A percentile compares a stretch with the other conserved stretches of the same genome.
Conservation (phyloP, 345 rosid species). For the Rhizophora mangle region DNA sequence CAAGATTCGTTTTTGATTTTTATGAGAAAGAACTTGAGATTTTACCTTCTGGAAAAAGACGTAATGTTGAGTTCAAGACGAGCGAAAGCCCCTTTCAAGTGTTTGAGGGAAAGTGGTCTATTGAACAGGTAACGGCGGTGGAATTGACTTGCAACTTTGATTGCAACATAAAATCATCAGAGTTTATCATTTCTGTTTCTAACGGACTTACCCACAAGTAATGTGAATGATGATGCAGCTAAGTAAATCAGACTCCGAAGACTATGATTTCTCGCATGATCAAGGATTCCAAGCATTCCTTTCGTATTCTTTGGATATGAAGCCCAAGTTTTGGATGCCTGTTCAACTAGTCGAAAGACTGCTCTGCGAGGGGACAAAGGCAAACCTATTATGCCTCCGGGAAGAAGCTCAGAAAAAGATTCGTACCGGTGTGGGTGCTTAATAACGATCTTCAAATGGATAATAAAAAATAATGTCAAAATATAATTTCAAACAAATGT, state of each 20-base stretch:
- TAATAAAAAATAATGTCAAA: too few species aligned
- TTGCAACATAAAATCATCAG: not conserved
- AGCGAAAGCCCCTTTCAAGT: constrained; percentile 79
- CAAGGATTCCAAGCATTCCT: constrained; percentile 56
- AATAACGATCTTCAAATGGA: constrained; percentile 5
- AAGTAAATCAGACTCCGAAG: constrained; percentile 12
- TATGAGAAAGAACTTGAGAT: constrained; percentile 74
- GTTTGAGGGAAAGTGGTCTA: constrained; percentile 88
- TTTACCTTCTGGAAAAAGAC: constrained; percentile 46
- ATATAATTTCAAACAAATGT: too few species aligned
- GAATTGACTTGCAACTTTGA: too few species aligned
- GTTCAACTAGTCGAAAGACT: constrained; percentile 75
- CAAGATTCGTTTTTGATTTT: constrained; percentile 78
- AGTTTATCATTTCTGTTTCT: not conserved
- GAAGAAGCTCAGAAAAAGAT: constrained; percentile 53
- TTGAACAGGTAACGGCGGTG: constrained; percentile 61
- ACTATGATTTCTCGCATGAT: constrained; percentile 23
- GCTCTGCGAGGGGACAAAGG: constrained; percentile 61
- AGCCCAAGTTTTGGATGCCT: constrained; percentile 83
- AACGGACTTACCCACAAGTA: constrained; percentile 1
- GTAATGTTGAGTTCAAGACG: constrained; percentile 87
- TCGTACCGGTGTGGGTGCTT: not conserved
- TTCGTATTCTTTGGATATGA: constrained; percentile 57
- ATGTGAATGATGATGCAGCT: constrained; percentile 34
- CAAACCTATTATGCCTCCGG: constrained; percentile 57